Evolutionary conservation across 345 rosid genomes (phyloP).

Genomic region (Barbarea vulgaris): DNA sequence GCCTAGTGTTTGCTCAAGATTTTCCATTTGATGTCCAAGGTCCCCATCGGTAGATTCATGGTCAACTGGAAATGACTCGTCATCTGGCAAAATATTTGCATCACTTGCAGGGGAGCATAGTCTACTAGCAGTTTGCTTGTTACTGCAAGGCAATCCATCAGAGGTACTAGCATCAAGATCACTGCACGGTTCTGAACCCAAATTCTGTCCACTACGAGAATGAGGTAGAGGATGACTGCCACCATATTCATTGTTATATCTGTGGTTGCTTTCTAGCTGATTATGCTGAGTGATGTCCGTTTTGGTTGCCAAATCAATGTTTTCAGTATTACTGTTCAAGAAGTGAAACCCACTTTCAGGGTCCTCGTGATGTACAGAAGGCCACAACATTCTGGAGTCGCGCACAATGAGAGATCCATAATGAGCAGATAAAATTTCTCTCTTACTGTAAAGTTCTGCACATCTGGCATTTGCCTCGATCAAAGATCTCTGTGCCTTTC

Average conservation of each 20-base stretch:
- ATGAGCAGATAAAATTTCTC: conserved; percentile 73
- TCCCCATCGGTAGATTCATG: conserved; percentile 47
- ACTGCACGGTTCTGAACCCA: conserved; percentile 80
- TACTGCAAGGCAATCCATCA: conserved; percentile 63
- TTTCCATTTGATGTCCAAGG: conserved; percentile 42
- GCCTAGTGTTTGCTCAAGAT: conserved; percentile 41
- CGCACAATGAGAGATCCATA: conserved; percentile 65
- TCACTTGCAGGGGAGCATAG: conserved; percentile 58
- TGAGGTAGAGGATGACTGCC: conserved; percentile 31
- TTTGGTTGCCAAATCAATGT: conserved; percentile 48
- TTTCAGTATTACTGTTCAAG: conserved; percentile 44
- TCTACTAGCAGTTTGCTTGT: conserved; percentile 49
- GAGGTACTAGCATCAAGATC: conserved; percentile 90
- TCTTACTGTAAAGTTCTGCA: conserved; percentile 64
- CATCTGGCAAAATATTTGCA: conserved; percentile 59
- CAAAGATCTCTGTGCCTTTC: conserved; percentile 85
- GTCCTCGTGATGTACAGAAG: conserved; percentile 51
- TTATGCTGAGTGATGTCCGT: conserved; percentile 48
- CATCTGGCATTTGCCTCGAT: conserved; percentile 90
- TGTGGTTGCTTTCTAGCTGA: conserved; percentile 33
- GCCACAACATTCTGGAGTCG: conserved; percentile 59
- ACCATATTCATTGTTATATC: conserved; percentile 25
- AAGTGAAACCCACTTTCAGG: conserved; percentile 45
- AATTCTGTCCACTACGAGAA: conserved; percentile 46
- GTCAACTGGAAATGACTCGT: conserved; percentile 57